These are phyloP conservation scores for Candida sakaeoensis DNA, from an alignment of 805 yeast species.

Conservation along the genomic window DNA sequence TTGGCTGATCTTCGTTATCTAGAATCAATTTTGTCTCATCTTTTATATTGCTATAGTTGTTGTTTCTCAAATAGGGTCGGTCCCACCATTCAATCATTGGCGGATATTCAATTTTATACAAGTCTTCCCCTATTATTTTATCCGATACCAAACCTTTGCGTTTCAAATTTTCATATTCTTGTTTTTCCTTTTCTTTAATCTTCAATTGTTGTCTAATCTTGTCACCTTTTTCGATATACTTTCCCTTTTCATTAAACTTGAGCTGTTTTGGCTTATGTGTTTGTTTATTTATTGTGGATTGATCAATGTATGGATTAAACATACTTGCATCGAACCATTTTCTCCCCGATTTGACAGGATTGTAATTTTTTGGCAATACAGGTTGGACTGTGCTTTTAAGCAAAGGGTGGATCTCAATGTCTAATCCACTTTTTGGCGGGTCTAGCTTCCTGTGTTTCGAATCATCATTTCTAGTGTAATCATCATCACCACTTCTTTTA, in stretches of 20 bases:
- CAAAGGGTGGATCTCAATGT: conserved; percentile 36
- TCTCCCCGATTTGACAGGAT: conserved; percentile 24
- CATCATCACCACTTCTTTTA: background rate
- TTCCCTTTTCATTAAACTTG: conserved; percentile 60
- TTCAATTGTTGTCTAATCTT: conserved; percentile 41
- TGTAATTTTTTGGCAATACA: conserved; percentile 21
- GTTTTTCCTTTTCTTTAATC: conserved; percentile 24
- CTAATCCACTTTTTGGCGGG: conserved; percentile 25
- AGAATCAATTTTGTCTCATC: conserved; percentile 25
- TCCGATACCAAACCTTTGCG: conserved; percentile 50
- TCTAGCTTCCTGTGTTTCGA: too few species aligned
- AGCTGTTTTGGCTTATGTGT: conserved; percentile 34
- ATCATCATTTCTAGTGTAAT: background rate
- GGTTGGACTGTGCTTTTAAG: conserved; percentile 24
- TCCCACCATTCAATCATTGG: conserved; percentile 93
- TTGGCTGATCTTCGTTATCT: conserved; percentile 43
- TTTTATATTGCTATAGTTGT: conserved; percentile 32
- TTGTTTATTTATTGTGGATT: conserved; percentile 11
- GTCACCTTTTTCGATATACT: conserved; percentile 52
- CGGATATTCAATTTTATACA: conserved; percentile 46
- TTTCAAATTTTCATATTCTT: conserved; percentile 24
- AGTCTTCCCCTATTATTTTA: conserved; percentile 50
- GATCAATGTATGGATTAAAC: conserved; percentile 38
- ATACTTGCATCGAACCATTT: conserved; percentile 30
- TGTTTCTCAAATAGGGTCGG: conserved; percentile 44